Evolutionary conservation across 257 asterid species (phyloP), one percentile per base, ranked within the genome.

Genomic region (Catharanthus roseus): DNA sequence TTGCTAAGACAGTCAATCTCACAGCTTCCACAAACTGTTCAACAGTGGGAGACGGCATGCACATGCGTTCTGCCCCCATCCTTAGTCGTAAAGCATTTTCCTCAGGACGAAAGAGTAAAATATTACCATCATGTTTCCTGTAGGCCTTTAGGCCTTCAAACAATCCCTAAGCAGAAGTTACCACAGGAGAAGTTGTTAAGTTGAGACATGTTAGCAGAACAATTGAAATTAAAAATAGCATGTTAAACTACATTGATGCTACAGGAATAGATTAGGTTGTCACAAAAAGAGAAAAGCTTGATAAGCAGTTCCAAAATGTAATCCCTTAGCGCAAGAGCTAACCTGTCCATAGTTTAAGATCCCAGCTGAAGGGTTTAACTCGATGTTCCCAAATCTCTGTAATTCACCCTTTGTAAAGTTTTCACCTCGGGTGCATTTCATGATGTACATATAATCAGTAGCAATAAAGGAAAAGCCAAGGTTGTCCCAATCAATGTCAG

Each of bases 331-430:
- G 49, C 57, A 67, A 49, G 5, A 71, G 60, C 86, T 61, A 75
- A 95, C 97, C 96, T 95, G 96, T 9, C 99, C 97, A n/a, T 95
- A 95, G 67, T 95, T 95, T 78, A 95, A 82, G 80, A 91, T 78
- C 42, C 97, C 96, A 54, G 97, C 82, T 69, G 93, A 91, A 19
- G 99, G 97, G 83, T 89, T 95, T 92, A 95, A 78, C 85, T 91
- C 97, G 68, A 91, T 88, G 86, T 95, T 95, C 72, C 97, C 96
- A 77, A 95, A 95, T 58, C 93, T 77, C 79, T 82, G 88, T 58
- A 95, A 81, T 75, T 87, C 96, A 28, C 96, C 99, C 44, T 83
- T 80, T 4, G 88, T 65, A 77, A 95, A 95, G 67, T 67, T 64
- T 64, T 85, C 96, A 2, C 87, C 95, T 79, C 77, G 86, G 67